phyloP scores from a whole-genome alignment of 2,329 filamentous ascomycete genomes.

The Arthrinium phaeospermum region DNA sequence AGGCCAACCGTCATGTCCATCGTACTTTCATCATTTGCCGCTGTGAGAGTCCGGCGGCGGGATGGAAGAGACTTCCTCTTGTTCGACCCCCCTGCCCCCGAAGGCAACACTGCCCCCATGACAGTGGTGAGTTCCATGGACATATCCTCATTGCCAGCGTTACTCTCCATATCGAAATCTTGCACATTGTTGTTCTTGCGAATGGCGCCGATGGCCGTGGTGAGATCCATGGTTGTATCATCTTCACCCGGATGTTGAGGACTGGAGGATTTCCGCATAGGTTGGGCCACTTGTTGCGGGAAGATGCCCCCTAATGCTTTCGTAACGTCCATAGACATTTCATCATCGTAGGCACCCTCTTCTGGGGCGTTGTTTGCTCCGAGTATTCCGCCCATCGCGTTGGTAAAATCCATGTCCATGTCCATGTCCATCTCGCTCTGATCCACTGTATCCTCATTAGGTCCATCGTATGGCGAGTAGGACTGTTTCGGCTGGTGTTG shows the following conservation, averaged over 20 bases:
- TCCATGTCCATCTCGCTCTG: conserved; percentile 46
- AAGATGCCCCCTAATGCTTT: conserved; percentile 82
- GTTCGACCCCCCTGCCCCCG: conserved; percentile 32
- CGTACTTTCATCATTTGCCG: conserved; percentile 54
- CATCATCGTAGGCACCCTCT: conserved; percentile 60
- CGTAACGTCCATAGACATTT: conserved; percentile 95
- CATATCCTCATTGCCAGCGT: conserved; percentile 67
- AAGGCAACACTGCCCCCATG: conserved; percentile 59
- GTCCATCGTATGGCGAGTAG: background rate
- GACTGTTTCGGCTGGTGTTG: conserved; percentile 44
- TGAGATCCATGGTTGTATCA: conserved; percentile 85
- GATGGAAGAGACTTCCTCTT: conserved; percentile 37
- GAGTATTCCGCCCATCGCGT: conserved; percentile 60
- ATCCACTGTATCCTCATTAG: conserved; percentile 24
- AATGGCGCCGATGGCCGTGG: conserved; percentile 78
- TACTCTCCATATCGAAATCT: conserved; percentile 32
- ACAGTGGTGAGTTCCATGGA: conserved; percentile 80
- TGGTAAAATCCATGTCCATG: conserved; percentile 62
- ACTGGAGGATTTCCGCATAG: conserved; percentile 31
- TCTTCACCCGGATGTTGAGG: conserved; percentile 46
- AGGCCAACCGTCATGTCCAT: conserved; percentile 71
- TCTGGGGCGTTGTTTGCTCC: conserved; percentile 41
- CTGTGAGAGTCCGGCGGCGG: conserved; percentile 33
- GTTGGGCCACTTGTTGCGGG: conserved; percentile 43
- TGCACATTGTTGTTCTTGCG: conserved; percentile 40